Base-by-base conservation (phyloP, 2,329 filamentous ascomycete genomes). In the Sphaerostilbella broomeana region DNA sequence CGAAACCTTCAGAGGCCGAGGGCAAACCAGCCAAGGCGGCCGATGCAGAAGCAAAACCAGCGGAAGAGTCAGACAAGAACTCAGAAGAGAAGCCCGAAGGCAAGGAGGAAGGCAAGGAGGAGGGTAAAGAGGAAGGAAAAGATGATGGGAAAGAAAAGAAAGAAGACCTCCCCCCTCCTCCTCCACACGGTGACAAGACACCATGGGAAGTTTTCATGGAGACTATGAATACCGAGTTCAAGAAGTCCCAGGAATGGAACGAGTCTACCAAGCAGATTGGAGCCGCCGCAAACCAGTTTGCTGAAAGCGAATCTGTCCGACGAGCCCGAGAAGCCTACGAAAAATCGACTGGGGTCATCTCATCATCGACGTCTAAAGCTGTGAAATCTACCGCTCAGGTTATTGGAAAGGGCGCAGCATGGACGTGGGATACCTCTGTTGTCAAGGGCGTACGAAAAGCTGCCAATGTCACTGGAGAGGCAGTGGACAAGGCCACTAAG, bases 131-230 rank as follows among this genome's bases (percentile, higher is more conserved):
- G 35, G 55, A 58, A 27, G 56, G 59, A 35, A 58, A 70, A 26
- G 61, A 75, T 38, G 65, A 67, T 33, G 58, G 67, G 36, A 63
- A 74, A 44, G 67, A 77, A 57, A 73, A 81, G 59, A 73, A 80
- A 58, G 77, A 86, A 53, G 78, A 87, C 45, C 63, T 77, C 19
- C 82, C 89, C 10, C 86, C 90, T 16, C 90, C 89, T 11, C 90
- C 92, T n/a, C 90, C 89, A 15, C 92, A 98, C 58, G 92, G 92
- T 45, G 88, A 95, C 68, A 98, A 98, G 72, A 92, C 90, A 3
- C 92, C 92, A 38, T 97, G 92, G 89, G 87, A 97, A 61, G 92
- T 98, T 21, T 98, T 98, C 69, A 86, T 86, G 57, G 92, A 98
- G 59, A 98, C 92, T n/a, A 78, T 98, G 65, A 79, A 86, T 61